phyloP scores from a whole-genome alignment of 2,329 filamentous ascomycete genomes.

The Chalaropsis thielavioides region DNA sequence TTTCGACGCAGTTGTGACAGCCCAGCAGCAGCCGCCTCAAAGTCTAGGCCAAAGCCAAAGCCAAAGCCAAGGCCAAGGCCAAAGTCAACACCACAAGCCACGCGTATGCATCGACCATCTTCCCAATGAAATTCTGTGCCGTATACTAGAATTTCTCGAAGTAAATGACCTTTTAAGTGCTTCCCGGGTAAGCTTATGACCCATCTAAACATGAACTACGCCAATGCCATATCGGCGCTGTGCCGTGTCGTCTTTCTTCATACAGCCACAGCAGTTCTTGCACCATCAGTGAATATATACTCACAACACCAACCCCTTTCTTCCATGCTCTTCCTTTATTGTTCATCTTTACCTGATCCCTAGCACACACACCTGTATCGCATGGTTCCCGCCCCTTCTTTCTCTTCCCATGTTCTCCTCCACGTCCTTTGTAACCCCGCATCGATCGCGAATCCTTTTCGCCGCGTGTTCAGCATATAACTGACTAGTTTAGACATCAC shows the following conservation, averaged over 20 bases:
- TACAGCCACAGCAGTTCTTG: neutral
- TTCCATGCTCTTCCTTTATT: neutral
- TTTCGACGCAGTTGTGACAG: neutral
- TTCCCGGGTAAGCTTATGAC: constrained; percentile 35
- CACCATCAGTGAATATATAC: too few relatives aligned
- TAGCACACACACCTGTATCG: neutral
- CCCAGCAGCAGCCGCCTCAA: neutral
- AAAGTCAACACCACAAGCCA: neutral
- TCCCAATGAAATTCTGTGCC: constrained; percentile 42
- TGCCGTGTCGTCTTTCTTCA: neutral
- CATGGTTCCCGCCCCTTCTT: too few relatives aligned
- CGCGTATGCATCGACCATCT: constrained; percentile 23
- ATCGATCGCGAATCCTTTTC: neutral
- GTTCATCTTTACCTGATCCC: neutral
- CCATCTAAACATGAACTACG: neutral
- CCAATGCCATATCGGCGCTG: neutral
- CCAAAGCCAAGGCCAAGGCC: neutral
- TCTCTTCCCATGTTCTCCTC: neutral
- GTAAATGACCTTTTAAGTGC: constrained; percentile 41
- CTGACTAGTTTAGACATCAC: constrained; percentile 36
- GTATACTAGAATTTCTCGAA: constrained; percentile 42
- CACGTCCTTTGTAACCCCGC: neutral
- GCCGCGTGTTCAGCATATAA: neutral
- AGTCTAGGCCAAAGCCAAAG: neutral
- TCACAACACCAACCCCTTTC: too few relatives aligned